Conservation (phyloP, 345 rosid genomes). For the Geranium rotundifolium region DNA sequence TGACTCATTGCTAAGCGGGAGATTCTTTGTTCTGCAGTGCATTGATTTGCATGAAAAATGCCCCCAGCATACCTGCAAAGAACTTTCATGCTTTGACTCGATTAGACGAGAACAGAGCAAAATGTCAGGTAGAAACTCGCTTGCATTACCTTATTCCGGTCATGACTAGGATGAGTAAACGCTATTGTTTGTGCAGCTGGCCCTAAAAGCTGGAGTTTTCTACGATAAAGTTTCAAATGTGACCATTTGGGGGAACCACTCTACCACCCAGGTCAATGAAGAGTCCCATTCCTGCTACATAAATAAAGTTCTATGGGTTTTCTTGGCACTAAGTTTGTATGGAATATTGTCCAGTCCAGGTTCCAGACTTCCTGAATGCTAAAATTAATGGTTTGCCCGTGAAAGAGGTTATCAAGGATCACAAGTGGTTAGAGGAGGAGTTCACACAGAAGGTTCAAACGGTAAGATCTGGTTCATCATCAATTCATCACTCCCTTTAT, state of each 20-base stretch:
- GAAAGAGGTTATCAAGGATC: constrained; percentile 85
- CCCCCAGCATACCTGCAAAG: constrained; percentile 90
- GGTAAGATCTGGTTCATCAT: constrained; percentile 23
- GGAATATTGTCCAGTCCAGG: constrained; percentile 27
- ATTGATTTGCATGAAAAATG: constrained; percentile 87
- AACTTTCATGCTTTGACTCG: constrained; percentile 92
- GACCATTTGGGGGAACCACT: constrained; percentile 99
- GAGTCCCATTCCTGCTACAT: background rate
- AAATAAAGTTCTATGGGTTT: too few species aligned
- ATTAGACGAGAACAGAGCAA: constrained; percentile 93
- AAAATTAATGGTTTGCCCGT: constrained; percentile 70
- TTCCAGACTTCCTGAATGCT: constrained; percentile 94
- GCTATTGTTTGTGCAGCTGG: constrained; percentile 48
- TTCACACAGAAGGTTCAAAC: constrained; percentile 90
- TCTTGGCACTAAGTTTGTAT: background rate
- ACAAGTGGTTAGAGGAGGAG: constrained; percentile 88
- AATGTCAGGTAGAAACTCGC: constrained; percentile 62
- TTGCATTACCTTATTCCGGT: too few species aligned
- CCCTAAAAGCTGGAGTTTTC: constrained; percentile 89
- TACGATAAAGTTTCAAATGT: constrained; percentile 87
- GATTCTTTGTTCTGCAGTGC: constrained; percentile 41
- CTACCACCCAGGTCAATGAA: constrained; percentile 76
- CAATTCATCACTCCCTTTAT: background rate
- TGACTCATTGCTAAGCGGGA: background rate
- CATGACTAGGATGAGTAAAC: background rate